Base-by-base conservation (phyloP, 352 stramenopile species). In the Phytophthora fragariaefolia region DNA sequence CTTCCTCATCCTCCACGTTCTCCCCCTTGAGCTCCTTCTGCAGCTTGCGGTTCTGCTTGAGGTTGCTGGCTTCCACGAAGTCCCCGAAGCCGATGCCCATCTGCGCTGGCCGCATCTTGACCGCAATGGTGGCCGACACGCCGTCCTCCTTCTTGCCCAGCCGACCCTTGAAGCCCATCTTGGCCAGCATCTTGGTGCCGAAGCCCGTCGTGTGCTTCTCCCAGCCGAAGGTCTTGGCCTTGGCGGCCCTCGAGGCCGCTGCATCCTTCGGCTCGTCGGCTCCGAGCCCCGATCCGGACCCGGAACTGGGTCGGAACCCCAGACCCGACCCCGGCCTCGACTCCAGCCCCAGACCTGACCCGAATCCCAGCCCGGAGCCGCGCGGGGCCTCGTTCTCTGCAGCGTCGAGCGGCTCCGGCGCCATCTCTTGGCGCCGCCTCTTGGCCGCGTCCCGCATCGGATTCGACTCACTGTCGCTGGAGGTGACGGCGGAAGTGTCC, bases 191-290 rank as follows among this genome's bases (percentile, higher is more conserved):
- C 74, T 98, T 98, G 58, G 95, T 90, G 10, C 96, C 96, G 63
- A 99, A 98, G 23, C 96, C 96, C 63, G 97, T 98, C 15, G 96
- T 98, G 78, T 99, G 96, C 73, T 98, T 98, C 81, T 98, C 89
- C 96, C 96, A 99, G 34, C 71, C 52, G 56, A 79, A 88, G 36
- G 73, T 83, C 51, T 79, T 79, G 17, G 20, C 47, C 28, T 74
- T 58, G 34, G 48, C 6, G 17, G 36, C 36, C 13, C 17, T 20
- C 2, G 46, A 58, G 23, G 45, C 15, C 20, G 22, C 52, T 56
- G 17, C 43, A 65, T 59, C 32, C 48, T 62, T 55, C 15, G 12
- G 43, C 18, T 50, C 43, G 3, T 49, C 47, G 2, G 28, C 45
- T n/a, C 48, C 53, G 8, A 65, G 36, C 40, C 56, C 62, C 26